phyloP scores from a whole-genome alignment of 495 filamentous ascomycete genomes.

The Aspergillus conjunctus region DNA sequence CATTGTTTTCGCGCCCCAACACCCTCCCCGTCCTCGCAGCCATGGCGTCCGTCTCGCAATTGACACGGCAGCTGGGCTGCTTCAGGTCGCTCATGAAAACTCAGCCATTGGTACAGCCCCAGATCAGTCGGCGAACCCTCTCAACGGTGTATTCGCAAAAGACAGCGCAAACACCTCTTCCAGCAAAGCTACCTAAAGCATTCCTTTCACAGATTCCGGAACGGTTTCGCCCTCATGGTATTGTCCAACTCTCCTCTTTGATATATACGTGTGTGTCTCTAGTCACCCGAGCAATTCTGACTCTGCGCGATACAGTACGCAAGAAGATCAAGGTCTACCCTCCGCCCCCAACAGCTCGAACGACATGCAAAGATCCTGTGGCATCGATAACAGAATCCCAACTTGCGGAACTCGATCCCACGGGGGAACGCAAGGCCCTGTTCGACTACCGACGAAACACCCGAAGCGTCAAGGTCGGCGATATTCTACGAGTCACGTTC shows the following conservation, averaged over 20 bases:
- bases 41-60: conserved; percentile 62
- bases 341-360: conserved; percentile 49
- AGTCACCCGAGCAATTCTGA: background rate
- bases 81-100: conserved; percentile 57
- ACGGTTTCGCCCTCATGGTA: conserved; percentile 43
- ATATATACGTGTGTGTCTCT: background rate
- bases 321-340: conserved; percentile 57
- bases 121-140: conserved; percentile 41
- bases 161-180: conserved; percentile 42
- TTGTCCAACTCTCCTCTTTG: background rate
- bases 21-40: conserved; percentile 12
- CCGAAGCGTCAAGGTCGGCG: conserved; percentile 75
- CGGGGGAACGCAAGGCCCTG: conserved; percentile 74
- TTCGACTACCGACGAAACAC: conserved; percentile 72
- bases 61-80: conserved; percentile 67
- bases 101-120: conserved; percentile 47
- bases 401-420: conserved; percentile 75
- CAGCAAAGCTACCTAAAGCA: conserved; percentile 41
- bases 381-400: conserved; percentile 62
- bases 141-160: conserved; percentile 44
- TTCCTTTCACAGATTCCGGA: conserved; percentile 48
- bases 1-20: background rate
- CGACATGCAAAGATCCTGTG: conserved; percentile 61
- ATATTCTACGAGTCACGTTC: conserved; percentile 86
- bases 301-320: conserved; percentile 22